A percentile compares a stretch with the other conserved stretches of the same genome.
Conservation (phyloP, 805 yeast species). For the Lipomyces sp. region DNA sequence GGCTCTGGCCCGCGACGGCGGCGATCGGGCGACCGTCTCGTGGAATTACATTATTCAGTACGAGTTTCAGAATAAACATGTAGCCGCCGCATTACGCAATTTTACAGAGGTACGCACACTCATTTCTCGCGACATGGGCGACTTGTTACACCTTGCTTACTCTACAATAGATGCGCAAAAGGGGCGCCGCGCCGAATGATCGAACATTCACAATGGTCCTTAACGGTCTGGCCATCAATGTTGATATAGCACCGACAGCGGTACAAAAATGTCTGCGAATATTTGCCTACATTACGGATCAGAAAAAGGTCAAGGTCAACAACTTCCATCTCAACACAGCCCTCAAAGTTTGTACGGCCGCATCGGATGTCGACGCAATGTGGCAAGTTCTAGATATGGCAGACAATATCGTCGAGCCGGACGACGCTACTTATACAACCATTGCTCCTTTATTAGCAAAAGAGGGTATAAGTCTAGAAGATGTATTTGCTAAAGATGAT, state of each 20-base stretch:
- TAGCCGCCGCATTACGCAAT: constrained; percentile 12
- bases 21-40: constrained; percentile 21
- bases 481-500: background rate
- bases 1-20: constrained; percentile 19
- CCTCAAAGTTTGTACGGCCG: constrained; percentile 21
- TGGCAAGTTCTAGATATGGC: constrained; percentile 23
- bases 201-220: constrained; percentile 26
- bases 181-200: constrained; percentile 24
- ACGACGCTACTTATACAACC: constrained; percentile 17
- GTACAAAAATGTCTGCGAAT: constrained; percentile 9
- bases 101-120: constrained; percentile 19
- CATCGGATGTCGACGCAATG: constrained; percentile 14
- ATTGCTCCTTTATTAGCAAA: constrained; percentile 10
- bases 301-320: constrained; percentile 3
- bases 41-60: constrained; percentile 30
- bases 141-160: no score
- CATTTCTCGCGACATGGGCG: no score
- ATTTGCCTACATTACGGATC: constrained; percentile 13
- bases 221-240: constrained; percentile 27
- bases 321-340: constrained; percentile 30
- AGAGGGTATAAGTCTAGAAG: constrained; percentile 5
- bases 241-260: constrained; percentile 14
- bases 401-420: constrained; percentile 13
- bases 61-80: constrained; percentile 11
- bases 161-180: constrained; percentile 22